Base-by-base conservation (phyloP, 306 rosid genomes). In the Quercus parvula region DNA sequence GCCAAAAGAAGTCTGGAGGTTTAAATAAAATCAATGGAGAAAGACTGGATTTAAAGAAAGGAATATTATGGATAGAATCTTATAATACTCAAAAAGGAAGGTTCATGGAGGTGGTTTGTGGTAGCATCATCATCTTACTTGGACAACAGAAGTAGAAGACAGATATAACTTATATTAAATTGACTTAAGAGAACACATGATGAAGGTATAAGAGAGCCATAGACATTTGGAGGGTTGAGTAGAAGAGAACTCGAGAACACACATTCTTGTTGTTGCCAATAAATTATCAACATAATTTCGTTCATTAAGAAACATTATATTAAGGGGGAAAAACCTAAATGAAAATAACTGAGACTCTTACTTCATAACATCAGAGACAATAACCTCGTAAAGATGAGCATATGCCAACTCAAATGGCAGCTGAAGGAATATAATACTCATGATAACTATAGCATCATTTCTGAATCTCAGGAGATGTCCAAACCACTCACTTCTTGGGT, bases 341-440 rank as follows among this genome's bases (percentile, higher is more conserved):
- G 73, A 80, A 64, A 46, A 69, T 38, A 75, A 58, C 59, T 30
- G 2, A 9, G 70, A 79, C 78, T 78, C 98, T 93, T 87, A 95
- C 99, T 86, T 95, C 33, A 89, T 68, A 83, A 79, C 19, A 82
- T 91, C 94, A 22, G 91, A 91, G 69, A 31, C 70, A 76, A 87
- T 63, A 81, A 90, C 86, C 88, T 88, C 97, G 30, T 89, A 95
- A 81, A 91, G 91, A 91, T 95, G 97, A 75, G 99, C 99, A 61
- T 95, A 95, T 49, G 97, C 93, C 93, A 95, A 87, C 88, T 93
- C 99, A 85, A 95, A 91, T 1, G 99, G 99, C 75, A 95, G 82
- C 88, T 95, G 99, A 28, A 95, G 98, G 88, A 98, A 95, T 83
- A 95, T 89, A 73, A 91, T 95, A 83, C 98, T 87, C 85, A 91